Evolutionary conservation across 139 green algal genomes (phyloP), one percentile per base, ranked within the genome.

Genomic region (Chlamydomonas incerta): DNA sequence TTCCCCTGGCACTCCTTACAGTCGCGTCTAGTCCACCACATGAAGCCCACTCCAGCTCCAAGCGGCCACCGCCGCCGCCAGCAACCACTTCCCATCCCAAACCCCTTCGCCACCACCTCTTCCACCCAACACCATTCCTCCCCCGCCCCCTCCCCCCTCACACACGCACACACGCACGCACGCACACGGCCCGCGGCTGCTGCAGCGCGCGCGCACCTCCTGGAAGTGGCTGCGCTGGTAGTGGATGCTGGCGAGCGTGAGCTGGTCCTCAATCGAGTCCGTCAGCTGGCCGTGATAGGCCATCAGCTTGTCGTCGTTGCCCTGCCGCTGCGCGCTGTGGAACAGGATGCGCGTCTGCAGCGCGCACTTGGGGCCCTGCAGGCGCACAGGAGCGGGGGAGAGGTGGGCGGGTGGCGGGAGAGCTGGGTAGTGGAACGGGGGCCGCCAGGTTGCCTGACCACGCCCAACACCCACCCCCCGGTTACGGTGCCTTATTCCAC

Each of bases 241-340:
- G 66, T 92, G 88, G 52, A 92, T 88, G 74, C 87, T 87, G 21
- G 95, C 95, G 23, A 98, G 86, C 6, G 87, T 93, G 8, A 98
- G 93, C 87, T 96, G 94, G 87, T 98, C 95, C 80, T 96, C 95
- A 10, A 93, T 88, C 63, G 69, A 89, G 33, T 97, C 92, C n/a
- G 87, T 91, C 37, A 98, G 88, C 79, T 94, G 82, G 69, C 91
- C 84, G 83, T 96, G 94, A 71, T 92, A 93, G 47, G 91, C 68
- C 94, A 97, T 94, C 34, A 97, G 90, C 68, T 93, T 94, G 24
- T 82, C 82, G 80, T 98, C 94, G 72, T 97, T 92, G 62, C 83
- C 79, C 47, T 84, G 74, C 37, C 80, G 68, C 80, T 98, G 92
- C 2, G 93, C 93, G 50, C 84, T 90, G 80, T 98, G 95, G 81